These are phyloP conservation scores for Pythium phragmitis DNA, from an alignment of 352 stramenopile genomes.

Conservation along the genomic window DNA sequence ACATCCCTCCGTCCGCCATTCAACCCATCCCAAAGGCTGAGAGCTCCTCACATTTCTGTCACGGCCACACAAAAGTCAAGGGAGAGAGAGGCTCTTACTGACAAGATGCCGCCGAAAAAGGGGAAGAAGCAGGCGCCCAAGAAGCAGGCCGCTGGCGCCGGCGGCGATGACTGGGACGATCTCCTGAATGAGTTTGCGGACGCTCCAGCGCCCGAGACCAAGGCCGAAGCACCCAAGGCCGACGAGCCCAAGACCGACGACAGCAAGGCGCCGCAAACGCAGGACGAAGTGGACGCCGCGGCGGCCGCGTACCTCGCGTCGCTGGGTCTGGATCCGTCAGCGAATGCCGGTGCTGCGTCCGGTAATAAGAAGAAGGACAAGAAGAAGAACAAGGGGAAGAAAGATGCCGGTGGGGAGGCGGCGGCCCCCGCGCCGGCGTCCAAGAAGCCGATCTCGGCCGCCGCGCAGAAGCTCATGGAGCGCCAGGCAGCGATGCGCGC, in stretches of 20 bases:
- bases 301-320: conserved; percentile 76
- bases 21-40: conserved; percentile 1
- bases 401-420: conserved; percentile 37
- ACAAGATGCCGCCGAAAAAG: conserved; percentile 78
- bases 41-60: not conserved
- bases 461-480: conserved; percentile 70
- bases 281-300: conserved; percentile 55
- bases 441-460: conserved; percentile 79
- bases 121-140: conserved; percentile 54
- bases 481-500: conserved; percentile 68
- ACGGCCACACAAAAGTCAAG: conserved; percentile 1
- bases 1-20: not conserved
- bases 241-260: conserved; percentile 11
- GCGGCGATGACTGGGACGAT: conserved; percentile 65
- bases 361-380: conserved; percentile 88
- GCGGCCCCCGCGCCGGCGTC: not conserved
- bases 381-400: conserved; percentile 69
- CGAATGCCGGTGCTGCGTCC: conserved; percentile 63
- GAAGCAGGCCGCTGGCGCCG: conserved; percentile 40
- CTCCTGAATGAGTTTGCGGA: conserved; percentile 71
- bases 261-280: conserved; percentile 16
- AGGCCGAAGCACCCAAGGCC: conserved; percentile 31
- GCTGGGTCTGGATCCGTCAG: conserved; percentile 60
- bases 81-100: not conserved
- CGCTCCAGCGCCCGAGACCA: conserved; percentile 1